These are phyloP conservation scores for Phialocephala subalpina DNA, from an alignment of 2,329 filamentous ascomycete genomes.

Conservation along the genomic window DNA sequence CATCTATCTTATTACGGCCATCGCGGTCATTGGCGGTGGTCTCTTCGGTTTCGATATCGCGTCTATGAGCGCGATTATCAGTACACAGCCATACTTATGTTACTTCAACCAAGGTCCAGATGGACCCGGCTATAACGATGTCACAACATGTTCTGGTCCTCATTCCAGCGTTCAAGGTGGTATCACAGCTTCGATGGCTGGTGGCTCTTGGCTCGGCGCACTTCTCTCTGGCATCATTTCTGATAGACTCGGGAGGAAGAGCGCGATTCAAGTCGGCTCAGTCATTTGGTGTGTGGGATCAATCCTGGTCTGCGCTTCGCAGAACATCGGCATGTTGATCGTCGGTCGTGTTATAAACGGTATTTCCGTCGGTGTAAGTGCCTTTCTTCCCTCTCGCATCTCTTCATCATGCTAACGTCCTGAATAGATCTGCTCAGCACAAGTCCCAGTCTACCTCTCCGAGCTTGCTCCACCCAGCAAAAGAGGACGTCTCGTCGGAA, in stretches of 20 bases:
- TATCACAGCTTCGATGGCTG: conserved; percentile 75
- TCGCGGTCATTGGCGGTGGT: conserved; percentile 36
- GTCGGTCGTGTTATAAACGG: conserved; percentile 67
- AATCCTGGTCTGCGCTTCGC: conserved; percentile 63
- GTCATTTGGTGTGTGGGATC: conserved; percentile 62
- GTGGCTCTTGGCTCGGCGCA: conserved; percentile 72
- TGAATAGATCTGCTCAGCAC: conserved; percentile 62
- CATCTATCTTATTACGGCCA: conserved; percentile 36
- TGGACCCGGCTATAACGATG: conserved; percentile 44
- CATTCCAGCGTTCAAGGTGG: conserved; percentile 61
- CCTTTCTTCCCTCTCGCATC: background rate
- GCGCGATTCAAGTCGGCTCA: conserved; percentile 53
- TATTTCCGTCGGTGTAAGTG: conserved; percentile 60
- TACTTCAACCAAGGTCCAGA: conserved; percentile 53
- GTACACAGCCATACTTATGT: conserved; percentile 56
- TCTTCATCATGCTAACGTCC: background rate
- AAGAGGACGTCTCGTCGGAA: conserved; percentile 72
- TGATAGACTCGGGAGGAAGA: conserved; percentile 60
- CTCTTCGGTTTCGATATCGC: conserved; percentile 58
- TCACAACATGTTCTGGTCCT: conserved; percentile 60
- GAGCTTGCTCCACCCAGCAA: conserved; percentile 65
- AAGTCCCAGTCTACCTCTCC: conserved; percentile 72
- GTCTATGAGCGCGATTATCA: conserved; percentile 64
- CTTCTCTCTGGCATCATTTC: conserved; percentile 64
- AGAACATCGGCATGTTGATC: conserved; percentile 62